phyloP scores from a whole-genome alignment of 1,139 yeast genomes.

The Wickerhamomyces sp. region DNA sequence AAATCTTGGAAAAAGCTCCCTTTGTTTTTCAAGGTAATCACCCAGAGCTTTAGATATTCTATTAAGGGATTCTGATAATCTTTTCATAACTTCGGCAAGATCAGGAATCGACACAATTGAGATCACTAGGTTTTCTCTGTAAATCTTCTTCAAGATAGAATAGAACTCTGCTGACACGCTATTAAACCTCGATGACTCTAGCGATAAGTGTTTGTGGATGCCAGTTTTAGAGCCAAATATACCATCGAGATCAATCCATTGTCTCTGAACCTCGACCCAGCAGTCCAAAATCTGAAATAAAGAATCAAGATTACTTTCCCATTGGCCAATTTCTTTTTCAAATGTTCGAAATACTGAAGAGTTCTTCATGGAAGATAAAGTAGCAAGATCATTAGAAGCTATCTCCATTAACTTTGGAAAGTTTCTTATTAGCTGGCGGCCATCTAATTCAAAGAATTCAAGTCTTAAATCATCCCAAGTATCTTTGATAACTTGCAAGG shows the following conservation, averaged over 20 bases:
- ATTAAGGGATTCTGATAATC: conserved; percentile 50
- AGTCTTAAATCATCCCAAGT: conserved; percentile 47
- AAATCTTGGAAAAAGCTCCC: conserved; percentile 76
- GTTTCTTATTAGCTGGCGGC: conserved; percentile 55
- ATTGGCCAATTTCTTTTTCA: conserved; percentile 50
- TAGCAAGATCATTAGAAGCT: conserved; percentile 56
- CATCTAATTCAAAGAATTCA: conserved; percentile 52
- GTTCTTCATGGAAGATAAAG: conserved; percentile 65
- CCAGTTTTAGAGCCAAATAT: conserved; percentile 61
- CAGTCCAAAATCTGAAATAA: conserved; percentile 52
- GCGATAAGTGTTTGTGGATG: conserved; percentile 58
- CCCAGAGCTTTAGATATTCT: conserved; percentile 64
- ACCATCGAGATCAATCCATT: conserved; percentile 85
- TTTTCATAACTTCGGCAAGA: conserved; percentile 43
- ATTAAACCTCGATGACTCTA: conserved; percentile 66
- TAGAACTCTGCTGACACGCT: conserved; percentile 61
- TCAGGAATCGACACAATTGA: conserved; percentile 56
- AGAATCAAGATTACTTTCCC: conserved; percentile 54
- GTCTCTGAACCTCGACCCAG: conserved; percentile 87
- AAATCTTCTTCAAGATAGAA: conserved; percentile 45
- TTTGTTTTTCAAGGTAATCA: conserved; percentile 76
- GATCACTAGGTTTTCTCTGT: conserved; percentile 47
- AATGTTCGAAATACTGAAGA: conserved; percentile 63
- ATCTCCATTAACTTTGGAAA: conserved; percentile 65
- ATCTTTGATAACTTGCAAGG: conserved; percentile 41